Evolutionary conservation across 257 asterid species (phyloP).

Genomic region (Petunia secreta): DNA sequence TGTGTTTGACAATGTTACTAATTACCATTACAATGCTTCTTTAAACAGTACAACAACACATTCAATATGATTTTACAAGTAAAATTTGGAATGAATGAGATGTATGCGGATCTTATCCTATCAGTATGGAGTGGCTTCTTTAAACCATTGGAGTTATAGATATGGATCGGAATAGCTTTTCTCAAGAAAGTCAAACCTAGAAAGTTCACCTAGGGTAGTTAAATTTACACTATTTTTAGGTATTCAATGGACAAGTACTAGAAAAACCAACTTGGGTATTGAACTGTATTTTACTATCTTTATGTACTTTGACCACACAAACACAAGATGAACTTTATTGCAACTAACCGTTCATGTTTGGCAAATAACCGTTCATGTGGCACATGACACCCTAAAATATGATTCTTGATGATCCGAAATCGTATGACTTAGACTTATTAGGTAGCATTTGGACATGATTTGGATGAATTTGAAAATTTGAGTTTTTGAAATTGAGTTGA

Average conservation of each 20-base stretch:
- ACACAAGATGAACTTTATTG: background rate
- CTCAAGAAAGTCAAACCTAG: conserved; percentile 1
- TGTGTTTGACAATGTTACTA: no score
- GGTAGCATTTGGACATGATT: no score
- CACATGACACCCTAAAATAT: background rate
- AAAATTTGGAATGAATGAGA: no score
- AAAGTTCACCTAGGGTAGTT: background rate
- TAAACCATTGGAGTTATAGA: background rate
- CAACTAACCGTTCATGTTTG: background rate
- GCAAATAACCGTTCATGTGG: background rate
- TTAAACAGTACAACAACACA: no score
- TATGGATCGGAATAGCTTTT: background rate
- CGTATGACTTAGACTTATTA: no score
- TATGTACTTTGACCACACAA: no score
- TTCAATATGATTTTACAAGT: no score
- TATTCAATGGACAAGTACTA: conserved; percentile 1
- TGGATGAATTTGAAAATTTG: no score
- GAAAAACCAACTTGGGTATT: background rate
- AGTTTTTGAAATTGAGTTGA: no score
- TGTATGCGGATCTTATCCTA: no score
- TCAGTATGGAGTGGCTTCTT: background rate
- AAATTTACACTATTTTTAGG: background rate
- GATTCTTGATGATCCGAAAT: no score
- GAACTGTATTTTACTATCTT: background rate
- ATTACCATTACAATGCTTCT: no score